Conservation (phyloP, 495 filamentous ascomycete genomes). For the Xylaria bambusicola region DNA sequence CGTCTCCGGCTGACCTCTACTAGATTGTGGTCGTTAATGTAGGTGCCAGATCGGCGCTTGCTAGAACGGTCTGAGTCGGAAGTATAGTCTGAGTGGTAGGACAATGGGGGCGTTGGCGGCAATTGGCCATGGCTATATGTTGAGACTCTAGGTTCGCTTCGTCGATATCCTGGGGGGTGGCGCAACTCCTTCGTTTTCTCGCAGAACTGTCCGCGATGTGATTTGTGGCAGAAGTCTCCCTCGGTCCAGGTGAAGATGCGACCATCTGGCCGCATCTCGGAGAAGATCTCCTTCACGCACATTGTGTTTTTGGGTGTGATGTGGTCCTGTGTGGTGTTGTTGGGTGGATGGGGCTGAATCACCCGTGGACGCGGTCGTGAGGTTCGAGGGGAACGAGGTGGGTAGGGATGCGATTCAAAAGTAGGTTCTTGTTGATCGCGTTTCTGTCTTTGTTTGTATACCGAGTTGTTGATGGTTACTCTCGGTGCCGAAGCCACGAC, state of each 20-base stretch:
- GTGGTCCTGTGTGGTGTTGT: conserved; percentile 25
- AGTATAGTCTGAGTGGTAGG: conserved; percentile 45
- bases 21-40: conserved; percentile 35
- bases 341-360: conserved; percentile 29
- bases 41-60: conserved; percentile 33
- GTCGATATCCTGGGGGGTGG: conserved; percentile 16
- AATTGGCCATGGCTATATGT: conserved; percentile 30
- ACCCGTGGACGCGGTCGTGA: conserved; percentile 22
- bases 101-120: conserved; percentile 38
- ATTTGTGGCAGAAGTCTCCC: conserved; percentile 19
- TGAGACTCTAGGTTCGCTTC: conserved; percentile 27
- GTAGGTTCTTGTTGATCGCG: conserved; percentile 21
- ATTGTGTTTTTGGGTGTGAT: conserved; percentile 38
- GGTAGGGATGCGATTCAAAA: conserved; percentile 4
- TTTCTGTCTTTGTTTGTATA: conserved; percentile 27
- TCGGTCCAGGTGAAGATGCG: conserved; percentile 9
- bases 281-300: conserved; percentile 44
- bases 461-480: conserved; percentile 35
- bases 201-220: conserved; percentile 21
- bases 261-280: conserved; percentile 30
- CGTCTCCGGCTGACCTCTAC: conserved; percentile 30
- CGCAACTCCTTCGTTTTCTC: conserved; percentile 20
- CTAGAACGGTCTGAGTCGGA: conserved; percentile 36
- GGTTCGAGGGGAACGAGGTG: conserved; percentile 18
- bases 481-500: conserved; percentile 26